Evolutionary conservation across 1,139 yeast genomes (phyloP).

Genomic region (Hyphopichia buzzinii): DNA sequence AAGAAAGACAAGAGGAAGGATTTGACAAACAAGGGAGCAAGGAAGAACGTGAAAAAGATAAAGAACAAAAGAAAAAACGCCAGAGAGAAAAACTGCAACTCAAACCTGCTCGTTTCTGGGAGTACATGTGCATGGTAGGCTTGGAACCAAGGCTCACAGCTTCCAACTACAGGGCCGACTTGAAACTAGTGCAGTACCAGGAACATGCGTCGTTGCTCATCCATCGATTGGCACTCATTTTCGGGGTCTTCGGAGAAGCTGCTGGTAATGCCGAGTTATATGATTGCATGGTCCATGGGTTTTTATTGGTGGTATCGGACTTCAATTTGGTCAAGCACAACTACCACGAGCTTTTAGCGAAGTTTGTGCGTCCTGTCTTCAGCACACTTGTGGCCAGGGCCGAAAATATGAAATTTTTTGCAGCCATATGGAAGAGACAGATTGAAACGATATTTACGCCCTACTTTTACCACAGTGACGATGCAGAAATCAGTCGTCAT

Average conservation of each 20-base stretch:
- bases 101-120: not conserved
- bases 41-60: no score
- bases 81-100: no score
- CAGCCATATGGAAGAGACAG: not conserved
- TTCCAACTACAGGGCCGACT: not conserved
- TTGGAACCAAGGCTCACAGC: not conserved
- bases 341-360: not conserved
- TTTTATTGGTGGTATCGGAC: constrained; percentile 1
- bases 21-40: no score
- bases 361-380: constrained; percentile 1
- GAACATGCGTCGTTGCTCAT: not conserved
- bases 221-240: constrained; percentile 1
- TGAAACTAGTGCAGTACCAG: not conserved
- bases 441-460: not conserved
- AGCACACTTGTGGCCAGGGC: no score
- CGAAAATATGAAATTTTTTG: no score
- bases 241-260: not conserved
- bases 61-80: no score
- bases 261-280: not conserved
- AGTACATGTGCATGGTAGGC: not conserved
- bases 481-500: not conserved
- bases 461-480: not conserved
- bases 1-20: not conserved
- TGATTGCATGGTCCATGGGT: not conserved
- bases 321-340: constrained; percentile 1